These are phyloP conservation scores for Picochlorum sp. DNA, from an alignment of 139 green algal genomes.

Conservation along the genomic window DNA sequence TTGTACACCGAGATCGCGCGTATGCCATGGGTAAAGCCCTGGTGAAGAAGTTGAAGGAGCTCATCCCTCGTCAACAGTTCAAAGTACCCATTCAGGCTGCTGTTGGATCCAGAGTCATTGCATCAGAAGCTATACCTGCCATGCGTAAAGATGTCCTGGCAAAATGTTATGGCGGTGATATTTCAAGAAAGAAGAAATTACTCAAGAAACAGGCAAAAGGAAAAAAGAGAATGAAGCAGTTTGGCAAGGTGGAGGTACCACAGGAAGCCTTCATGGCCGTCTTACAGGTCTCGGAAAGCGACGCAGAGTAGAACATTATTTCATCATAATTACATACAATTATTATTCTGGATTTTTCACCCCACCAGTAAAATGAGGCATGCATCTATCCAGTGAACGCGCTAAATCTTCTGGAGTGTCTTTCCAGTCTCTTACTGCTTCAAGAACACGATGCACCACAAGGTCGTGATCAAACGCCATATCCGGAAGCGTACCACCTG, in stretches of 20 bases:
- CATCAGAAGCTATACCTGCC: slow-evolving; percentile 60
- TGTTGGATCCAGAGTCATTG: slow-evolving; percentile 78
- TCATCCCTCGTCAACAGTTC: slow-evolving; percentile 93
- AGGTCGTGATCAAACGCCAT: slow-evolving; percentile 50
- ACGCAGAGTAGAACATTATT: not conserved
- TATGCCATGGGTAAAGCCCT: slow-evolving; percentile 60
- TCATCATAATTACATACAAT: not conserved
- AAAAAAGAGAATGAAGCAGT: slow-evolving; percentile 90
- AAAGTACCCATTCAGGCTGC: slow-evolving; percentile 71
- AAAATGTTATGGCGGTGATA: slow-evolving; percentile 85
- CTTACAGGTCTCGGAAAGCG: slow-evolving; percentile 39
- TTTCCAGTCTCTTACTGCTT: too few species aligned
- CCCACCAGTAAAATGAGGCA: not conserved
- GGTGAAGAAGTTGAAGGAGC: slow-evolving; percentile 82
- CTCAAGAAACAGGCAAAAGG: slow-evolving; percentile 84
- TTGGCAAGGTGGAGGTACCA: slow-evolving; percentile 83
- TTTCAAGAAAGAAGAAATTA: slow-evolving; percentile 92
- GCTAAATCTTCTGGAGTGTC: too few species aligned
- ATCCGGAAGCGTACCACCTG: not conserved
- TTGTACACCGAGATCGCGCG: slow-evolving; percentile 72
- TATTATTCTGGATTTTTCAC: slow-evolving; percentile 8
- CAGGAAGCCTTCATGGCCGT: slow-evolving; percentile 98
- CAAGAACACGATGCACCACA: slow-evolving; percentile 30
- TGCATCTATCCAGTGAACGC: too few species aligned
- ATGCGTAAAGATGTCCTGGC: slow-evolving; percentile 92